These are phyloP conservation scores for Bipolaris bicolor DNA, from an alignment of 2,329 filamentous ascomycete species.

Conservation along the genomic window DNA sequence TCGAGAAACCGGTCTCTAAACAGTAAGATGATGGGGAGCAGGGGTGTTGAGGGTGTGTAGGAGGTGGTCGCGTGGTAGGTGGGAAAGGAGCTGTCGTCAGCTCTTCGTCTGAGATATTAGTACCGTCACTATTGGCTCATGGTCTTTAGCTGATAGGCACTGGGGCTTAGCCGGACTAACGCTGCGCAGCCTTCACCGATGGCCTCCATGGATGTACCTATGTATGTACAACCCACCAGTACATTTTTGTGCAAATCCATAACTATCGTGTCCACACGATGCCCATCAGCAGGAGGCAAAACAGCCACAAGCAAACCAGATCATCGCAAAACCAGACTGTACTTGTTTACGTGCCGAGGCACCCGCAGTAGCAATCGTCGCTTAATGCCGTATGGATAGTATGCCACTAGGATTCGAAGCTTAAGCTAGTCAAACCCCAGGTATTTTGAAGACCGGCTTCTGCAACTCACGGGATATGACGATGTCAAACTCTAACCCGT, in stretches of 20 bases:
- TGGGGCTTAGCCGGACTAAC: conserved; percentile 1
- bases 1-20: conserved; percentile 3
- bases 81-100: not conserved
- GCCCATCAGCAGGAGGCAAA: not conserved
- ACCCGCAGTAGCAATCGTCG: not conserved
- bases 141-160: not conserved
- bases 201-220: no score
- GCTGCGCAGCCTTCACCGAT: not conserved
- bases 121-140: not conserved
- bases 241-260: not conserved
- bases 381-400: not conserved
- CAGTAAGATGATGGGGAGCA: not conserved
- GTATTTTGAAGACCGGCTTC: not conserved
- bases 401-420: not conserved
- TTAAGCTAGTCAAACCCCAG: not conserved
- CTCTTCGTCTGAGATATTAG: not conserved
- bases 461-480: not conserved
- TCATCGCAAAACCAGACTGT: not conserved
- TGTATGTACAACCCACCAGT: not conserved
- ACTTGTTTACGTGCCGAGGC: not conserved
- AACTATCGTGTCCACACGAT: not conserved
- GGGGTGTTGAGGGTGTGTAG: not conserved
- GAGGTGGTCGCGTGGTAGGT: not conserved
- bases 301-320: not conserved
- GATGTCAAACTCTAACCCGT: not conserved